Evolutionary conservation across 2,329 filamentous ascomycete genomes (phyloP).

Genomic region (Colletotrichum nymphaeae): DNA sequence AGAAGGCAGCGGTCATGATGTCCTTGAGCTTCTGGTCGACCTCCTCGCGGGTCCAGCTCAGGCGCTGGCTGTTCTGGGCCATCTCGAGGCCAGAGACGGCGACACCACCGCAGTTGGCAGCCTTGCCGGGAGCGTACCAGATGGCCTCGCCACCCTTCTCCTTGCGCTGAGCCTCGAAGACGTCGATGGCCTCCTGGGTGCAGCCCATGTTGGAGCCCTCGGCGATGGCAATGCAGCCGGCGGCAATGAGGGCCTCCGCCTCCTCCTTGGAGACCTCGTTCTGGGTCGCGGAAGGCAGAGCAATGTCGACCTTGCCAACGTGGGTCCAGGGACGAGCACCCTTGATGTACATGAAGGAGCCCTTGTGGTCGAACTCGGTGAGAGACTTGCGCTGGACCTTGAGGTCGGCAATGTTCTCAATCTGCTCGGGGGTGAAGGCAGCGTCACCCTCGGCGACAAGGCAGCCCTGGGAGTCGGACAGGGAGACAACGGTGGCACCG

Average conservation of each 20-base stretch:
- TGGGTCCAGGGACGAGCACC: constrained; percentile 93
- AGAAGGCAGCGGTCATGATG: constrained; percentile 96
- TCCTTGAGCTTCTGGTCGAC: constrained; percentile 90
- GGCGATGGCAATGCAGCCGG: constrained; percentile 86
- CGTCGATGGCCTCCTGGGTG: constrained; percentile 93
- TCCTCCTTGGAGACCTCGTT: constrained; percentile 97
- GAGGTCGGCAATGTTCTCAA: constrained; percentile 82
- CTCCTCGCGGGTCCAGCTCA: constrained; percentile 88
- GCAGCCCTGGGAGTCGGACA: constrained; percentile 91
- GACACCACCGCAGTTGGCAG: constrained; percentile 96
- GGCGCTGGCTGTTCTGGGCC: constrained; percentile 94
- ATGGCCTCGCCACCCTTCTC: constrained; percentile 76
- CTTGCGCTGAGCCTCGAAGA: constrained; percentile 84
- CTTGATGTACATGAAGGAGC: constrained; percentile 86
- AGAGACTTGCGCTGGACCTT: constrained; percentile 90
- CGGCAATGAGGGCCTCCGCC: constrained; percentile 81
- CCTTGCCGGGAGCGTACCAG: constrained; percentile 98
- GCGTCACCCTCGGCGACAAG: constrained; percentile 79
- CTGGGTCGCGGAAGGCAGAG: constrained; percentile 93
- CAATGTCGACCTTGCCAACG: constrained; percentile 89
- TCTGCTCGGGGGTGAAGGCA: constrained; percentile 82
- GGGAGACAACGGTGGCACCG: constrained; percentile 89
- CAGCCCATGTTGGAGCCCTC: constrained; percentile 99
- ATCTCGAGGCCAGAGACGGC: constrained; percentile 98
- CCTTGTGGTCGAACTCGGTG: constrained; percentile 72